Evolutionary conservation across 805 yeast genomes (phyloP).

Genomic region (Candida glaebosa): DNA sequence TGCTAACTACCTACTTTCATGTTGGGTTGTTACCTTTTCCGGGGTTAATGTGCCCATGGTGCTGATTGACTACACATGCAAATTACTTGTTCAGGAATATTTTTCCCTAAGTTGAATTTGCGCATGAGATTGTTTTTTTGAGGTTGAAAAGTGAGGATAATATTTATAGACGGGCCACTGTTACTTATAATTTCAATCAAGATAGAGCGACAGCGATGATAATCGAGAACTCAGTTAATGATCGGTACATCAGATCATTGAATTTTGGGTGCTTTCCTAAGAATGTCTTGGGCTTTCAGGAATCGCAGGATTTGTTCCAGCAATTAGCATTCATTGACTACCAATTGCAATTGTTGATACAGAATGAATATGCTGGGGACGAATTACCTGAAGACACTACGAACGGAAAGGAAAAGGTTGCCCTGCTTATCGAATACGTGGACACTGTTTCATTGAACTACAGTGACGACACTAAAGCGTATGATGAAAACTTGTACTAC

Average conservation of each 20-base stretch:
- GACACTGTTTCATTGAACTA: constrained; percentile 24
- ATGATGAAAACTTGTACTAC: constrained; percentile 31
- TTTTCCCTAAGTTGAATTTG: not conserved
- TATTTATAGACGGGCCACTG: not conserved
- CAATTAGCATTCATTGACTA: constrained; percentile 36
- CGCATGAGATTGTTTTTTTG: constrained; percentile 1
- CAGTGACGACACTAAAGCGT: constrained; percentile 17
- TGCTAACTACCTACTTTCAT: constrained; percentile 45
- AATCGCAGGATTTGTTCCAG: constrained; percentile 29
- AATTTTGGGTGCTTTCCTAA: constrained; percentile 37
- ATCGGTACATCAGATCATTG: constrained; percentile 23
- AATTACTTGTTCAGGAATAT: not conserved
- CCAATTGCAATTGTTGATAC: constrained; percentile 31
- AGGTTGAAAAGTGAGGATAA: not conserved
- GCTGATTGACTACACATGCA: not conserved
- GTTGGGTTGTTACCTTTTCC: not conserved
- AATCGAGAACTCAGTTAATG: constrained; percentile 25
- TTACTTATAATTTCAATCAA: not conserved
- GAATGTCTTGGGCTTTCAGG: constrained; percentile 29
- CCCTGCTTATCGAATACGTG: constrained; percentile 24
- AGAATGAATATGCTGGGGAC: constrained; percentile 24
- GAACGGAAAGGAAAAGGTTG: constrained; percentile 18
- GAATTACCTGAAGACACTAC: constrained; percentile 13
- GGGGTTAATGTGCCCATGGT: not conserved
- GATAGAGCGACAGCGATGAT: constrained; percentile 13